Conservation (phyloP, 148 eudicot genomes). For the Polygonum aviculare region DNA sequence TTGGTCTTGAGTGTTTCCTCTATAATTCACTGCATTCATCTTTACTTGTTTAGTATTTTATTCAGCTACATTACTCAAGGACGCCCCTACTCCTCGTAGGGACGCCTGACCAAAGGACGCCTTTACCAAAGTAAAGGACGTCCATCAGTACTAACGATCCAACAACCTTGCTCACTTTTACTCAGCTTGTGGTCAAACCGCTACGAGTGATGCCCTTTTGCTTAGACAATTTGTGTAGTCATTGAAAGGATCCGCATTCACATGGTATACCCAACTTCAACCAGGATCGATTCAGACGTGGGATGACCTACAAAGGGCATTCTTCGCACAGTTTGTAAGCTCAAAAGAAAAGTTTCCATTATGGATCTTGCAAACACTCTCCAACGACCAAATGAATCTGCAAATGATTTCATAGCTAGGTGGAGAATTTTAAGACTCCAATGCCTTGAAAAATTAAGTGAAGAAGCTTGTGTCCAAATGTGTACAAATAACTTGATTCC, state of each 20-base stretch:
- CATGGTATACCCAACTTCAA: background rate
- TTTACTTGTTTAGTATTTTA: no score
- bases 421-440: background rate
- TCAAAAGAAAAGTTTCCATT: background rate
- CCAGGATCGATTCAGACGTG: background rate
- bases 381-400: background rate
- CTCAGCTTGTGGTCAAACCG: background rate
- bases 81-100: no score
- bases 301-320: background rate
- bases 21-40: no score
- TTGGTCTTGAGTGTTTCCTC: no score
- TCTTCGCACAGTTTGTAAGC: background rate
- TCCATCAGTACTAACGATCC: no score
- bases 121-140: no score
- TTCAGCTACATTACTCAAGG: no score
- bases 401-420: background rate
- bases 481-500: background rate
- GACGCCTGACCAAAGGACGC: no score
- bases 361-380: background rate
- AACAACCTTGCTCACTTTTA: background rate
- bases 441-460: background rate
- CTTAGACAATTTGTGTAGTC: background rate
- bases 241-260: background rate
- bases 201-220: background rate
- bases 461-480: background rate